Evolutionary conservation across 2,329 filamentous ascomycete species (phyloP), one percentile per base, ranked within the genome.

Genomic region (Botryosphaeria dothidea): DNA sequence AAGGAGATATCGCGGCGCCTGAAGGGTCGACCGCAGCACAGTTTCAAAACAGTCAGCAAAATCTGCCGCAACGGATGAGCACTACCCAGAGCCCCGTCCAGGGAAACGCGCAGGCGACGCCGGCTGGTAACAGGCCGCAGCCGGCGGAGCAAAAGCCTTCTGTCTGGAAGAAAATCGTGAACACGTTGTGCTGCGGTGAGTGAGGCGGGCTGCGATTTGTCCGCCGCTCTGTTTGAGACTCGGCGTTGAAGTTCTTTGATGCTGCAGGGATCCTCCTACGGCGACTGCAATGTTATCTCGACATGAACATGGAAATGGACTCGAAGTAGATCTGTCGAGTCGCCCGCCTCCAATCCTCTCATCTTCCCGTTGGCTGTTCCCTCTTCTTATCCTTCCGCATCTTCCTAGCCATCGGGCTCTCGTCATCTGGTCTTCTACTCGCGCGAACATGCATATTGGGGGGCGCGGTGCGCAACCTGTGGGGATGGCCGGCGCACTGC

Each of bases 11-110:
- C 78, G 87, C 88, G 74, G 94, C 93, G 69, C 92, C 93, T 71
- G 90, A 93, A 75, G 92, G 91, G 73, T 97, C 92, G 75, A 97
- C 92, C 69, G 92, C 96, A 80, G 94, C 94, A 70, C 94, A 97
- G 77, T 97, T 97, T 85, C 93, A 96, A 83, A 94, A 92, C 85
- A 97, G 92, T 82, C 92, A 91, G 75, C 92, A 92, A 78, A 95
- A 97, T 78, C 85, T 96, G 64, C 70, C 72, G 69, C 88, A 87
- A 72, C 83, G 89, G 74, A 86, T 85, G 67, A 84, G 81, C 67
- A 80, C 82, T 25, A 70, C 70, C 54, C 70, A 73, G 54, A 76
- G 71, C 62, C 74, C 72, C 48, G 75, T 84, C 66, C 86, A 84
- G 66, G 83, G 88, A 81, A 85, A 82, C 67, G 82, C 84, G 69